A percentile compares a stretch with the other conserved stretches of the same genome.
phyloP scores from a whole-genome alignment of 805 yeast species.

The Scheffersomyces ergatensis region DNA sequence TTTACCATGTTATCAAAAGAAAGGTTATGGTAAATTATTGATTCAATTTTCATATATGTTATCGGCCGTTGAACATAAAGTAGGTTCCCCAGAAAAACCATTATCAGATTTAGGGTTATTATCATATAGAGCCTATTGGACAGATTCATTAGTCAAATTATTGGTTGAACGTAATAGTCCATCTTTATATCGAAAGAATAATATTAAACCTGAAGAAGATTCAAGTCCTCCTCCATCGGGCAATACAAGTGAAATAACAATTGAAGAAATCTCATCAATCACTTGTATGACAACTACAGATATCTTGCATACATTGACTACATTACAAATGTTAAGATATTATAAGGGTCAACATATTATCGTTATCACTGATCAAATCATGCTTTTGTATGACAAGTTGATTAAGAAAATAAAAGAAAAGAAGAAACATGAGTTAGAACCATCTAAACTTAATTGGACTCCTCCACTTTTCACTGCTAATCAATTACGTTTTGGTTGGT shows the following conservation, averaged over 20 bases:
- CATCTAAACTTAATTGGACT: conserved; percentile 76
- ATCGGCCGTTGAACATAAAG: conserved; percentile 82
- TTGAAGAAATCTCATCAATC: conserved; percentile 82
- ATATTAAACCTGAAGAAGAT: conserved; percentile 32
- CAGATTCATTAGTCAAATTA: conserved; percentile 77
- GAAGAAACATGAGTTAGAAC: conserved; percentile 73
- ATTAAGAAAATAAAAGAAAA: conserved; percentile 53
- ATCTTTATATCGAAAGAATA: conserved; percentile 33
- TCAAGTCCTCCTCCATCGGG: conserved; percentile 17
- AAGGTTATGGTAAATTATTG: conserved; percentile 87
- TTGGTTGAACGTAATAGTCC: conserved; percentile 58
- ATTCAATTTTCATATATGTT: conserved; percentile 93
- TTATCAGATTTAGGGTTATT: conserved; percentile 89
- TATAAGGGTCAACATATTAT: conserved; percentile 93
- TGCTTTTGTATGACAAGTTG: conserved; percentile 70
- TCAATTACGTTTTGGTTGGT: conserved; percentile 95
- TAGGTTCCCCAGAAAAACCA: conserved; percentile 98
- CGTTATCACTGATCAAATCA: conserved; percentile 79
- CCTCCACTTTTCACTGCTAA: conserved; percentile 97
- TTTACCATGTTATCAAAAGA: conserved; percentile 92
- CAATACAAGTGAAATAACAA: conserved; percentile 57
- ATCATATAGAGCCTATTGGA: conserved; percentile 95
- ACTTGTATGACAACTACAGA: conserved; percentile 97
- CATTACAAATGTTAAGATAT: conserved; percentile 83
- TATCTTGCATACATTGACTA: conserved; percentile 88